A percentile compares a stretch with the other conserved stretches of the same genome.
These are phyloP conservation scores for Ophiostoma himal-ulmi DNA, from an alignment of 2,329 filamentous ascomycete species.

Conservation along the genomic window DNA sequence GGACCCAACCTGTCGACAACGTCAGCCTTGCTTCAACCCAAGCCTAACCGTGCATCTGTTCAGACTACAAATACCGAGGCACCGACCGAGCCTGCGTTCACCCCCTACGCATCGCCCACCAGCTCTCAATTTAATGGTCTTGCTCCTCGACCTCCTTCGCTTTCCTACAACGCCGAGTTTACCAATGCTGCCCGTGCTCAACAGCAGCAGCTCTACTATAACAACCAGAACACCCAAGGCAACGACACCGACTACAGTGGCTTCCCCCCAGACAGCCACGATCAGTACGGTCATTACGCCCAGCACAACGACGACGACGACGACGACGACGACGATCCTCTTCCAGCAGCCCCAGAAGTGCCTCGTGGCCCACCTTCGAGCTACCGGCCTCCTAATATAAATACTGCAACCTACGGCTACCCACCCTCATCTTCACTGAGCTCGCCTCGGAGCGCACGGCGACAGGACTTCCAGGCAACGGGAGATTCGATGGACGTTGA, in stretches of 20 bases:
- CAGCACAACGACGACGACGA: background rate
- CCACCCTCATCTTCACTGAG: constrained; percentile 15
- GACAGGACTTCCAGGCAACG: constrained; percentile 24
- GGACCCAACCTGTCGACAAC: constrained; percentile 27
- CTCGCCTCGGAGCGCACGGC: constrained; percentile 22
- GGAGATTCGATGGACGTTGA: constrained; percentile 23
- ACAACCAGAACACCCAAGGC: background rate
- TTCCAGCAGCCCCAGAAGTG: constrained; percentile 54
- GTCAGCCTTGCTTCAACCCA: constrained; percentile 38
- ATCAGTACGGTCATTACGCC: constrained; percentile 7
- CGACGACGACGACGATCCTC: constrained; percentile 31
- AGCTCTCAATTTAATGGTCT: constrained; percentile 49
- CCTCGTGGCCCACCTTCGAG: constrained; percentile 54
- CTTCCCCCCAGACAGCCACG: constrained; percentile 27
- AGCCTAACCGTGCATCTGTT: constrained; percentile 47
- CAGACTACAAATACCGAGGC: constrained; percentile 53
- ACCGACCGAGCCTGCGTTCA: constrained; percentile 53
- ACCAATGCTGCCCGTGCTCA: constrained; percentile 31
- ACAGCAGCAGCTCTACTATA: background rate
- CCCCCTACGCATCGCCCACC: constrained; percentile 51
- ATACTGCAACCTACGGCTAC: constrained; percentile 27
- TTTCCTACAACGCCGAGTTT: constrained; percentile 37
- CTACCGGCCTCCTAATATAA: constrained; percentile 45
- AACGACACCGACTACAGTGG: background rate
- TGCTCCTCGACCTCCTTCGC: constrained; percentile 54